Conservation (phyloP, 1,284 basidiomycete genomes). For the Sanghuangporus sanghuang region DNA sequence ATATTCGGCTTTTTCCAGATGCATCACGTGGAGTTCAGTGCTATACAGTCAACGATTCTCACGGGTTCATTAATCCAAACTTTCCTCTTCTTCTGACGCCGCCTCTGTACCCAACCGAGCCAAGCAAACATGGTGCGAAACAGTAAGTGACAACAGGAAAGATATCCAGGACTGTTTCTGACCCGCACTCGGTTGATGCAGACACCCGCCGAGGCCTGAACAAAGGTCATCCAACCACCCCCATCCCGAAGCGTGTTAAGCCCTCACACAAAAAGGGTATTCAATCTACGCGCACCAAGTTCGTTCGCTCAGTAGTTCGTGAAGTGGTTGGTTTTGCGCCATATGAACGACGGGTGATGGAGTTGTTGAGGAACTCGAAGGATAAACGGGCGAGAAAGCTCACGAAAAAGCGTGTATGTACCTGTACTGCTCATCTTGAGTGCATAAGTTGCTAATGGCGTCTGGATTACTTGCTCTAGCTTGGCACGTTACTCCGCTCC, state of each 20-base stretch:
- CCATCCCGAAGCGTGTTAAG: conserved; percentile 73
- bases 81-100: neutral
- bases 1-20: neutral
- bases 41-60: conserved; percentile 11
- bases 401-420: conserved; percentile 92
- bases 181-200: conserved; percentile 28
- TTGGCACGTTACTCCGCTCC: conserved; percentile 92
- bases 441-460: neutral
- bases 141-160: conserved; percentile 39
- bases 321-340: conserved; percentile 98
- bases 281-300: conserved; percentile 80
- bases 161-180: conserved; percentile 6
- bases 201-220: conserved; percentile 90
- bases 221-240: conserved; percentile 90
- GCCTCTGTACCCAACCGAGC: neutral
- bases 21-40: neutral
- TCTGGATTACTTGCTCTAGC: conserved; percentile 41
- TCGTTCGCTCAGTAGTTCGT: conserved; percentile 87
- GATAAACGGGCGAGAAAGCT: conserved; percentile 98
- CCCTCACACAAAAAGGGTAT: conserved; percentile 93
- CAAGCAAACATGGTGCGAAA: conserved; percentile 60
- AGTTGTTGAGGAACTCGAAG: conserved; percentile 99
- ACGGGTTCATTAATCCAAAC: neutral
- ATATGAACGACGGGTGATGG: conserved; percentile 98
- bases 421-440: neutral